Percentiles rank a stretch among this genome's conserved stretches.
Evolutionary conservation across 208 protist species (phyloP).

Genomic region (Acanthamoeba quina): DNA sequence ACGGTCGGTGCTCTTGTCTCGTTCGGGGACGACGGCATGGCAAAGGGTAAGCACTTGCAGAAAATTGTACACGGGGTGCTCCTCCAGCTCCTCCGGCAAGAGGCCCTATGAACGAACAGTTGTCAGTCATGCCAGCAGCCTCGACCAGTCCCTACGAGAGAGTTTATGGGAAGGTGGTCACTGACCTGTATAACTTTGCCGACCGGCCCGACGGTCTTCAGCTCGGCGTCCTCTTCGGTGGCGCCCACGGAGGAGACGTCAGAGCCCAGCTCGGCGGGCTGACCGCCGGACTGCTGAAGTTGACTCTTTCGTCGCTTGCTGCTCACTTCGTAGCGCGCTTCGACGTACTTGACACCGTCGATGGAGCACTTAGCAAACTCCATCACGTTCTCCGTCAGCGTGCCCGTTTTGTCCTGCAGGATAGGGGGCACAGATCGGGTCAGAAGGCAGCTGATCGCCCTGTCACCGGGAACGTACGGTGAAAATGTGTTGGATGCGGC

Average conservation of each 20-base stretch:
- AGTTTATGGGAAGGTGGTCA: too few species aligned
- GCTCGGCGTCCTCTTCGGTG: neutral
- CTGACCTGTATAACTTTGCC: neutral
- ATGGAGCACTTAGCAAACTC: slow-evolving; percentile 89
- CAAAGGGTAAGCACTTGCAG: slow-evolving; percentile 57
- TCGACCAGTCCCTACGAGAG: neutral
- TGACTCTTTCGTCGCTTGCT: neutral
- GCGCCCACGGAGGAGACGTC: too few species aligned
- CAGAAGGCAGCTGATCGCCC: too few species aligned
- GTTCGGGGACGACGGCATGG: slow-evolving; percentile 65
- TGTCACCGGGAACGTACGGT: neutral
- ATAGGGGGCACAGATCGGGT: neutral
- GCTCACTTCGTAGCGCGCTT: neutral
- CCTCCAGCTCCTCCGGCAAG: neutral
- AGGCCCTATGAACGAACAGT: neutral
- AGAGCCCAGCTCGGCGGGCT: too few species aligned
- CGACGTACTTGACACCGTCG: slow-evolving; percentile 76
- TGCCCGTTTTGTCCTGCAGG: slow-evolving; percentile 92
- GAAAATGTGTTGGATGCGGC: slow-evolving; percentile 70
- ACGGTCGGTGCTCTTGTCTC: slow-evolving; percentile 58
- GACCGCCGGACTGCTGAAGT: neutral
- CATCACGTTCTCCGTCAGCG: slow-evolving; percentile 93
- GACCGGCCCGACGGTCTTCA: neutral
- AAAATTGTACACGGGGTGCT: slow-evolving; percentile 47
- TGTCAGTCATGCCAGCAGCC: neutral